These are phyloP conservation scores for Lactarius akahatsu DNA, from an alignment of 768 basidiomycete genomes.

Conservation along the genomic window DNA sequence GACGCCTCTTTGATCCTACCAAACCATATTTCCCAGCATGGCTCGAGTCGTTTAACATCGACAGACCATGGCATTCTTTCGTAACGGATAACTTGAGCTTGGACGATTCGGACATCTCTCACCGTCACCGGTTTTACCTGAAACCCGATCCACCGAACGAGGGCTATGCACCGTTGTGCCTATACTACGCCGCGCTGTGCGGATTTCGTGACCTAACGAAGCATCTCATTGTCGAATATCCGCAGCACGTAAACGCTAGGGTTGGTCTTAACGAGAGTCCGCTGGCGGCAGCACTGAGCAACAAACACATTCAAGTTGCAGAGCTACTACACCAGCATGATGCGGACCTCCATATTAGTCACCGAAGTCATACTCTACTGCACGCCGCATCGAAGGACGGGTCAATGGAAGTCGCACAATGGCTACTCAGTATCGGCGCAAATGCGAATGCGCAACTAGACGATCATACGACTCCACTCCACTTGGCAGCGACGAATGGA, in stretches of 20 bases:
- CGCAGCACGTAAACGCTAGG: background rate
- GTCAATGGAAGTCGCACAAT: no score
- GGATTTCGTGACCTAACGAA: background rate
- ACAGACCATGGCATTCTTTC: background rate
- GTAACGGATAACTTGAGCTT: no score
- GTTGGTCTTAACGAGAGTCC: background rate
- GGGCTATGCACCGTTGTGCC: background rate
- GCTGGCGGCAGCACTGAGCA: background rate
- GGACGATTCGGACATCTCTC: no score
- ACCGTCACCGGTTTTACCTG: no score
- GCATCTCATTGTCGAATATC: background rate
- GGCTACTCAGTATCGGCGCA: background rate
- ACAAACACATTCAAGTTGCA: background rate
- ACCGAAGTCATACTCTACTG: background rate
- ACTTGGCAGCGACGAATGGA: background rate
- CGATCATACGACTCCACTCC: background rate
- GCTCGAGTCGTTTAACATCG: background rate
- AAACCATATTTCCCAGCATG: background rate
- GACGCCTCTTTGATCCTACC: background rate
- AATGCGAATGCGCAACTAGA: background rate
- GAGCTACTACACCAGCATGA: background rate
- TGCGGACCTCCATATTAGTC: background rate
- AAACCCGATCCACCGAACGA: background rate
- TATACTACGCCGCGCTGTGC: background rate
- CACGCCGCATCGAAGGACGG: background rate